phyloP scores from a whole-genome alignment of 73 alveolate genomes.

The Paramecium biaurelia region DNA sequence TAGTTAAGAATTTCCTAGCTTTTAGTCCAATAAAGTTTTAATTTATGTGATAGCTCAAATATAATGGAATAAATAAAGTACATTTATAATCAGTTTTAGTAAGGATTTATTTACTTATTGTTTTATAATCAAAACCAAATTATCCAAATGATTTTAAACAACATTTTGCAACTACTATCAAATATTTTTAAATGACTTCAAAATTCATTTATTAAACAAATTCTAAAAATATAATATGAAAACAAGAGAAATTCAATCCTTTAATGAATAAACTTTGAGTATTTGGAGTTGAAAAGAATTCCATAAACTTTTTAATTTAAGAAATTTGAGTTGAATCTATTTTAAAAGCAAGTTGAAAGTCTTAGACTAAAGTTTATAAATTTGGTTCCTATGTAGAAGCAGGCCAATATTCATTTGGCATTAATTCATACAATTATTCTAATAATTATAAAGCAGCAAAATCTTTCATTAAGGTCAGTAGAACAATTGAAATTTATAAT shows the following conservation, averaged over 20 bases:
- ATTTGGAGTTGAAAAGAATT: background rate
- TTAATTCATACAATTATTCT: background rate
- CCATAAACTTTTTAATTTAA: background rate
- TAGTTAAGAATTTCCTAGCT: background rate
- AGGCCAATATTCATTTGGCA: constrained; percentile 16
- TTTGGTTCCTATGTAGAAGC: background rate
- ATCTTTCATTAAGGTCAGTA: background rate
- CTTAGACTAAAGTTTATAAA: background rate
- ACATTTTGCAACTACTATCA: background rate
- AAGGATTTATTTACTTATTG: background rate
- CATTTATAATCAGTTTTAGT: background rate
- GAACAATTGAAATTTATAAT: background rate
- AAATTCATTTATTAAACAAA: background rate
- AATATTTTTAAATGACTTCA: background rate
- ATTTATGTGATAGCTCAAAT: background rate
- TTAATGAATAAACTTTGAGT: background rate
- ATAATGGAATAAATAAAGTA: background rate
- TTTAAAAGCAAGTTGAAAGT: background rate
- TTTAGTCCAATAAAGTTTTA: background rate
- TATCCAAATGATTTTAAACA: background rate
- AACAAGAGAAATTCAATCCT: constrained; percentile 2
- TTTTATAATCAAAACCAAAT: background rate
- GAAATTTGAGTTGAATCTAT: background rate
- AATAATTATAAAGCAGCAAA: background rate
- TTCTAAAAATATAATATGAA: background rate